A percentile compares a stretch with the other conserved stretches of the same genome.
Evolutionary conservation across 192 early-diverging fungal species (phyloP).

Genomic region (Polychytrium aggregatum): DNA sequence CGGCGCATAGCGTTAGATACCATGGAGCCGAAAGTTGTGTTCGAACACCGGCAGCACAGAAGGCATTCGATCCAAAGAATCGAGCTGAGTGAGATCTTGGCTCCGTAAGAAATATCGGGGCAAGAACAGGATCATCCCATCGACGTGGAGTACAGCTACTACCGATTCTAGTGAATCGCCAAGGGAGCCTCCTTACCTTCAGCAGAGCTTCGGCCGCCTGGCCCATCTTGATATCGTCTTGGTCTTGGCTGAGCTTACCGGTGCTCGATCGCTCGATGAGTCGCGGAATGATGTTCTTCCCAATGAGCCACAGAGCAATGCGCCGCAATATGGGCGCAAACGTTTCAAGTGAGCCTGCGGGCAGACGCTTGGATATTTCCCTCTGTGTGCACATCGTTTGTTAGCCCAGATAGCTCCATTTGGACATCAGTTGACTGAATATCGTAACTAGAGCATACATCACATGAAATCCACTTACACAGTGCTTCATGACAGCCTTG

Average conservation of each 20-base stretch:
- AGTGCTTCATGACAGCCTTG: slow-evolving; percentile 56
- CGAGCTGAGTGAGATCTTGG: too few relatives aligned
- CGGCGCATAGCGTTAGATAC: too few relatives aligned
- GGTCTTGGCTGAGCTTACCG: slow-evolving; percentile 6
- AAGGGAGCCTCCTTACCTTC: too few relatives aligned
- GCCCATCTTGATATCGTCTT: slow-evolving; percentile 9
- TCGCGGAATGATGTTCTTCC: slow-evolving; percentile 50
- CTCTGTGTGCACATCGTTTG: slow-evolving; percentile 25
- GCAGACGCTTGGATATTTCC: slow-evolving; percentile 56
- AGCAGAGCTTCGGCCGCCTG: slow-evolving; percentile 39
- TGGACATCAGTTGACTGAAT: slow-evolving; percentile 19
- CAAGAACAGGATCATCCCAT: too few relatives aligned
- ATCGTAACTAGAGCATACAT: slow-evolving; percentile 2
- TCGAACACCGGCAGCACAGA: too few relatives aligned
- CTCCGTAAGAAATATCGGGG: too few relatives aligned
- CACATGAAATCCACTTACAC: slow-evolving; percentile 22
- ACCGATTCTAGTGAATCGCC: too few relatives aligned
- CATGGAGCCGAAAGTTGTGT: too few relatives aligned
- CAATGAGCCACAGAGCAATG: slow-evolving; percentile 61
- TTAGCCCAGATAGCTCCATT: background rate
- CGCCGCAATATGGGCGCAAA: slow-evolving; percentile 65
- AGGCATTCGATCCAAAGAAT: too few relatives aligned
- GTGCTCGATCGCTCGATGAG: slow-evolving; percentile 34
- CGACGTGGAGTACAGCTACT: too few relatives aligned
- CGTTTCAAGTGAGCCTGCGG: slow-evolving; percentile 52